Percentiles rank a stretch among this genome's conserved stretches.
Evolutionary conservation across 495 filamentous ascomycete species (phyloP).

Genomic region (Bacidia gigantensis): DNA sequence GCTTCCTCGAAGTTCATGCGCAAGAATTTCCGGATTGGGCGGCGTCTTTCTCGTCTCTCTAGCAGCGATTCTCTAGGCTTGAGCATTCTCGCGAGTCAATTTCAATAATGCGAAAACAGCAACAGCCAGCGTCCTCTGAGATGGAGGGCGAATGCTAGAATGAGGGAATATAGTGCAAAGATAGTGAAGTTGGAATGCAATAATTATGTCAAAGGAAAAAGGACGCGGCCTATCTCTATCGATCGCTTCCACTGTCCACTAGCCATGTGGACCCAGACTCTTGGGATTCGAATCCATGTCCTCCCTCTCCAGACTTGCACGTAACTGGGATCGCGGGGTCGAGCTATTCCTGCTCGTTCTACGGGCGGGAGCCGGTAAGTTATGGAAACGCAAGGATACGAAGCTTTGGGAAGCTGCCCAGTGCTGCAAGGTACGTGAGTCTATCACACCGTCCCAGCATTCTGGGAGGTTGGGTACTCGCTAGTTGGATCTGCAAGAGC

Average conservation of each 20-base stretch:
- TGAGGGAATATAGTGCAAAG: neutral
- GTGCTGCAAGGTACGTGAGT: neutral
- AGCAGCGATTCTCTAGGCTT: neutral
- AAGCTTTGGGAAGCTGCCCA: neutral
- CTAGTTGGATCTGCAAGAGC: neutral
- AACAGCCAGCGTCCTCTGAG: neutral
- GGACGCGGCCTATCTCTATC: neutral
- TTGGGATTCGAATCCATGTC: neutral
- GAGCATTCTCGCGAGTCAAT: neutral
- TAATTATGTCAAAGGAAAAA: neutral
- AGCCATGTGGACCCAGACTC: neutral
- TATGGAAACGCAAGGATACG: neutral
- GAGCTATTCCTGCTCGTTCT: neutral
- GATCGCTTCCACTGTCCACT: neutral
- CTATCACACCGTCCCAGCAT: neutral
- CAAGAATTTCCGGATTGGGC: neutral
- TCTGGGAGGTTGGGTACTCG: neutral
- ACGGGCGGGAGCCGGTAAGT: neutral
- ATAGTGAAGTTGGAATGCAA: neutral
- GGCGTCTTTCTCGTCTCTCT: neutral
- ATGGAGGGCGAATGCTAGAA: neutral
- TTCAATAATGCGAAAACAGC: neutral
- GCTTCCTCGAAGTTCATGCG: neutral
- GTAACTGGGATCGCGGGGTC: neutral
- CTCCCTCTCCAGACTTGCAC: neutral